A percentile compares a stretch with the other conserved stretches of the same genome.
Evolutionary conservation across 495 filamentous ascomycete genomes (phyloP).

Genomic region (Amorphotheca resinae): DNA sequence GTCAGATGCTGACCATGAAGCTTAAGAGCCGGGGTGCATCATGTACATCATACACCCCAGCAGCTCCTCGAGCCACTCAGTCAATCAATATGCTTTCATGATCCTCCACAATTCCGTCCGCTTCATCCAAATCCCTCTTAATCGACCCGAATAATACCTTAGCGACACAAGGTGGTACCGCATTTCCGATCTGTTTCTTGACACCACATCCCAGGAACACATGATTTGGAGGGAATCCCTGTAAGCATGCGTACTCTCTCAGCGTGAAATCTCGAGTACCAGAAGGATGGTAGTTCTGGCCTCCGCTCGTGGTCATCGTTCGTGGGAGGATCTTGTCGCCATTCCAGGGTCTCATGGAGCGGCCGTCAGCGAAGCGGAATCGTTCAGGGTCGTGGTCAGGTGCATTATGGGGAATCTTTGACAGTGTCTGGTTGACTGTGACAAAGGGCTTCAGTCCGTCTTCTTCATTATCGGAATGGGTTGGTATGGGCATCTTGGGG

Average conservation of each 20-base stretch:
- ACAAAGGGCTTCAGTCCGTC: constrained; percentile 22
- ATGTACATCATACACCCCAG: too few species aligned
- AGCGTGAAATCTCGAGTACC: constrained; percentile 55
- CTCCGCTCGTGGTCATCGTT: constrained; percentile 61
- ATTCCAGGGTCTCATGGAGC: constrained; percentile 23
- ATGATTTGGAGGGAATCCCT: constrained; percentile 59
- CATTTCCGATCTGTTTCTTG: constrained; percentile 71
- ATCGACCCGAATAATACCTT: constrained; percentile 47
- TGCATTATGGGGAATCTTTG: constrained; percentile 28
- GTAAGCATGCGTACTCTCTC: constrained; percentile 63
- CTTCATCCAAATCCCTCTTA: constrained; percentile 38
- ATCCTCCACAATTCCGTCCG: constrained; percentile 32
- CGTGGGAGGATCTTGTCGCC: constrained; percentile 37
- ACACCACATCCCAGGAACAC: constrained; percentile 36
- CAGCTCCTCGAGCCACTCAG: neutral
- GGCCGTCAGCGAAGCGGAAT: constrained; percentile 19
- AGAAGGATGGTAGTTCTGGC: constrained; percentile 54
- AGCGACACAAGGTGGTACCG: constrained; percentile 59
- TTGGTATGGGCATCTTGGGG: constrained; percentile 54
- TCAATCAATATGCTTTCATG: constrained; percentile 3
- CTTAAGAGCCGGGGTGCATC: too few species aligned
- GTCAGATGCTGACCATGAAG: too few species aligned
- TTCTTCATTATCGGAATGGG: constrained; percentile 38
- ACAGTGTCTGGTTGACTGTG: constrained; percentile 32
- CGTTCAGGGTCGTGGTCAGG: constrained; percentile 31